Evolutionary conservation across 768 basidiomycete species (phyloP), one percentile per base, ranked within the genome.

Genomic region (Sutorius australiensis): DNA sequence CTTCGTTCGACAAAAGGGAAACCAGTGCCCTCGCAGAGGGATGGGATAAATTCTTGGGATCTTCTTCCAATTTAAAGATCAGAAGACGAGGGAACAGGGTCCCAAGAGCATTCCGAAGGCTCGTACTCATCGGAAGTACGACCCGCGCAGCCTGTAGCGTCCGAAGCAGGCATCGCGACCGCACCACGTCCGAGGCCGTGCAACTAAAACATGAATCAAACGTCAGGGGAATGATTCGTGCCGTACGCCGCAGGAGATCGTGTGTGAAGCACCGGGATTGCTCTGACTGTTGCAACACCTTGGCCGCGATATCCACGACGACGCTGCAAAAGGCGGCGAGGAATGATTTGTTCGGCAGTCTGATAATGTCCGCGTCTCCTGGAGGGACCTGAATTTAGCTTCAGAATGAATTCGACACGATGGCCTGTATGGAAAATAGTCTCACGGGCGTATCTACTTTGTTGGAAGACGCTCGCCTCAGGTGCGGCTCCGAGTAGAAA

Each of bases 201-300:
- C 74, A 78, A 32, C 65, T 67, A 30, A 76, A 59, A 52, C 76
- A 76, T 53, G 67, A 75, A 45, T 80, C 68, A 54, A 81, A 76
- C 21, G 75, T 67, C 31, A 68, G 65, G 31, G 72, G 64, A 28
- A 74, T 60, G 14, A 76, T 63, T 33, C 76, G 75, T 13, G 74
- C 67, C 11, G 75, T 65, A 31, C 67, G 71, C 32, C 76, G 77
- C 42, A 73, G 58, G 39, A 82, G 58, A 58, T 86, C 81, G 14
- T 66, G 61, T 9, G 83, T 70, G 46, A 82, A 79, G 70, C 77
- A 78, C 32, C 77, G 74, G 12, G 73, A 75, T 39, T 73, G 71
- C 12, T 79, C 64, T 1, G 76, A 61, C 3, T 76, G 75, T 38
- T 66, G 68, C 42, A 84, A 52, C 2, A 75, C 64, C 46, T 70